Conservation (phyloP, 129 eudicot genomes). For the Artemisia annua region DNA sequence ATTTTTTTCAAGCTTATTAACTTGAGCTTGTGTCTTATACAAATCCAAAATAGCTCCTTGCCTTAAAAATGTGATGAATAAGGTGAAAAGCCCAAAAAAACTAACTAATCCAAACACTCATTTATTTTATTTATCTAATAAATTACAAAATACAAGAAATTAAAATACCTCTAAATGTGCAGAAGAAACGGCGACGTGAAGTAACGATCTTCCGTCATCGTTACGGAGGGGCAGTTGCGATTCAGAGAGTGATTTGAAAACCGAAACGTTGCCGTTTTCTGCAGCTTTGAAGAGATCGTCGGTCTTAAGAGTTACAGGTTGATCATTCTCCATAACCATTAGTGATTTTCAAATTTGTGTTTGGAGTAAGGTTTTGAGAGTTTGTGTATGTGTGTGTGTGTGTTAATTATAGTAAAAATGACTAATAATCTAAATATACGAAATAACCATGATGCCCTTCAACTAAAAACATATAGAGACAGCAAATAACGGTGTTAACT, state of each 20-base stretch:
- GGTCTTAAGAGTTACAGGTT: slow-evolving; percentile 28
- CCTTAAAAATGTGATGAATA: no score
- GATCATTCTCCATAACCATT: slow-evolving; percentile 59
- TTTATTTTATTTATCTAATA: no score
- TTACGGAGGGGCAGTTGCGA: slow-evolving; percentile 65
- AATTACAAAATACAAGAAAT: not conserved
- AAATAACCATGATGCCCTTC: no score
- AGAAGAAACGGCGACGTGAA: slow-evolving; percentile 86
- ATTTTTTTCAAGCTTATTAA: no score
- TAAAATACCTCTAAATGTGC: slow-evolving; percentile 26
- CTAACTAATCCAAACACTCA: no score
- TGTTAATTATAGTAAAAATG: no score
- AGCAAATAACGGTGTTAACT: no score
- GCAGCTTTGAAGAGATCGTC: slow-evolving; percentile 76
- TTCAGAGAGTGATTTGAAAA: slow-evolving; percentile 58
- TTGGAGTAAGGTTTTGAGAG: not conserved
- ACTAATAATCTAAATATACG: no score
- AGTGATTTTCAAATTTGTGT: not conserved
- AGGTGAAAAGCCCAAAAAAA: no score
- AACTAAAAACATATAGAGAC: no score
- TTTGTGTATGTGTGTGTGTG: not conserved
- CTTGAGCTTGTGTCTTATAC: no score
- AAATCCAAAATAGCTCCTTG: no score
- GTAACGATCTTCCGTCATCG: slow-evolving; percentile 86
- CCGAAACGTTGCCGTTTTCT: slow-evolving; percentile 59